Percentiles rank a stretch among this genome's conserved stretches.
Evolutionary conservation across 1,139 yeast species (phyloP).

Genomic region (Casaregolazyma lundiana): DNA sequence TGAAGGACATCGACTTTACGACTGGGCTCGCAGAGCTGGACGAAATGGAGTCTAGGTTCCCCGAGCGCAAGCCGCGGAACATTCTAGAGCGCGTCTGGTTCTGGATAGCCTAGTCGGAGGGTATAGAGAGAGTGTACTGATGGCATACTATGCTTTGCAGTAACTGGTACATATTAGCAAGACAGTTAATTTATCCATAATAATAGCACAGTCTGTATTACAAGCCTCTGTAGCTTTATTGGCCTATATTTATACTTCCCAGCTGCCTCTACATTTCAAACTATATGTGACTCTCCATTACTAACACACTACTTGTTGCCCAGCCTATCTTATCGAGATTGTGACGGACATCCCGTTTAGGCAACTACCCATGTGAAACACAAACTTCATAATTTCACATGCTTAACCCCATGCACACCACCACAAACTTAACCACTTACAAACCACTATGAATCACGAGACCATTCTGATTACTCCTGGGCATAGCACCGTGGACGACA

Average conservation of each 20-base stretch:
- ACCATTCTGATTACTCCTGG: constrained; percentile 1
- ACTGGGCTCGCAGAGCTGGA: constrained; percentile 51
- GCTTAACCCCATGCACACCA: neutral
- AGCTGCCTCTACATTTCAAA: no score
- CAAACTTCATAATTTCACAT: neutral
- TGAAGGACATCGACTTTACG: constrained; percentile 44
- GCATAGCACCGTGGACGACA: neutral
- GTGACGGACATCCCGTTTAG: neutral
- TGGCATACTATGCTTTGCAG: no score
- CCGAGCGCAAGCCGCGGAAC: constrained; percentile 37
- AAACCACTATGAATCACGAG: constrained; percentile 5
- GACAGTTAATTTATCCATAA: no score
- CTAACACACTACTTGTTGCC: neutral
- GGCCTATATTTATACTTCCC: no score
- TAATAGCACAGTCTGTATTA: no score
- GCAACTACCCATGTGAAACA: neutral
- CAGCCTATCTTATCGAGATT: no score
- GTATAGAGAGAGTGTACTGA: no score
- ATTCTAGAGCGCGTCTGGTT: constrained; percentile 39
- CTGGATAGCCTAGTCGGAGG: constrained; percentile 35
- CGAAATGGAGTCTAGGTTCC: constrained; percentile 36
- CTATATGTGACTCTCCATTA: neutral
- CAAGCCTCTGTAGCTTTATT: no score
- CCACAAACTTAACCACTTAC: neutral
- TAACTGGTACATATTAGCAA: no score